Conservation (phyloP, 2,329 filamentous ascomycete species). For the Alternaria postmessia region DNA sequence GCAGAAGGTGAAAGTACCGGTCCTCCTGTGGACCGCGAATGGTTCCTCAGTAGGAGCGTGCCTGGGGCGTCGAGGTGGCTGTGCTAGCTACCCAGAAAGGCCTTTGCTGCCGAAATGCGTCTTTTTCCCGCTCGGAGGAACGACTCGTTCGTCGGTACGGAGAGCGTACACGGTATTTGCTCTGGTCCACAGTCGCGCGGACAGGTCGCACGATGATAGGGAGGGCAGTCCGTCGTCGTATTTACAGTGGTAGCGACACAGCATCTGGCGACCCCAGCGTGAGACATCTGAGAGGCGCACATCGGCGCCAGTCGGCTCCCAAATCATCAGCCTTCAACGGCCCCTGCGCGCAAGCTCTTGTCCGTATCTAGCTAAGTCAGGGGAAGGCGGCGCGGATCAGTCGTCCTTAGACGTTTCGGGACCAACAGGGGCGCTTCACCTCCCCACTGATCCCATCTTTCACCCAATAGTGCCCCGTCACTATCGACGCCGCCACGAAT, state of each 20-base stretch:
- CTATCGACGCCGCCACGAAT: constrained; percentile 18
- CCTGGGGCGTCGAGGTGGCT: constrained; percentile 21
- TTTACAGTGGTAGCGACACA: background rate
- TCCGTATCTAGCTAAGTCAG: constrained; percentile 35
- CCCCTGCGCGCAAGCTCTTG: constrained; percentile 8
- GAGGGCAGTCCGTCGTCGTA: background rate
- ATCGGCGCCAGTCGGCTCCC: constrained; percentile 8
- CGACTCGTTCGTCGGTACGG: background rate
- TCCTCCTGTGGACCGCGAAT: constrained; percentile 9
- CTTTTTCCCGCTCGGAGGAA: background rate
- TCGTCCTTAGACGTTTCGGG: constrained; percentile 33
- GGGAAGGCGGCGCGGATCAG: constrained; percentile 32
- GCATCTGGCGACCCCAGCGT: constrained; percentile 5
- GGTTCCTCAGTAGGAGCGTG: constrained; percentile 17
- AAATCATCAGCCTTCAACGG: background rate
- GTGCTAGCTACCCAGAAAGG: constrained; percentile 14
- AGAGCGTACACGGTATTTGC: background rate
- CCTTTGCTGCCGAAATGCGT: background rate
- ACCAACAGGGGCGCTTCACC: constrained; percentile 22
- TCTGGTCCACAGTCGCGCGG: background rate
- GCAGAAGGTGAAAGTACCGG: constrained; percentile 1
- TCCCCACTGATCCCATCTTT: constrained; percentile 20
- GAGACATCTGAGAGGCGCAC: background rate
- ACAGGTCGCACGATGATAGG: constrained; percentile 1
- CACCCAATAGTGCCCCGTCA: constrained; percentile 28